These are phyloP conservation scores for Fusarium acutatum DNA, from an alignment of 2,329 filamentous ascomycete species.

Conservation along the genomic window DNA sequence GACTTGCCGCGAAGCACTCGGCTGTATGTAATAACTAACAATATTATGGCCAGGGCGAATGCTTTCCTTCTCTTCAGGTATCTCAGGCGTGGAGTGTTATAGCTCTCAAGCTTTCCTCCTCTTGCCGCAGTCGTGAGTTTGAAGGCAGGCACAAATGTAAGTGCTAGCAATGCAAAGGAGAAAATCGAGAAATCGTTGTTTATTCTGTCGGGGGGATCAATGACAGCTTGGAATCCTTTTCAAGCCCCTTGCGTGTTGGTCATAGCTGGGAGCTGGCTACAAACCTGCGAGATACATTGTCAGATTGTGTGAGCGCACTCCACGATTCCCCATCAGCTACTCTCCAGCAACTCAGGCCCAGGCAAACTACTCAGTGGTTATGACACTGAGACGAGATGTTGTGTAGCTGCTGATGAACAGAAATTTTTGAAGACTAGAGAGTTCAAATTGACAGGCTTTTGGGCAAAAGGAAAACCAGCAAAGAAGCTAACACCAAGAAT, in stretches of 20 bases:
- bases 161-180: background rate
- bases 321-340: background rate
- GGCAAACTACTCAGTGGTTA: background rate
- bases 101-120: background rate
- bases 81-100: background rate
- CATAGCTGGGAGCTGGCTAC: background rate
- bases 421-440: background rate
- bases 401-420: background rate
- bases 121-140: background rate
- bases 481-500: background rate
- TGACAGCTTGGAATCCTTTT: background rate
- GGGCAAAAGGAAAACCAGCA: background rate
- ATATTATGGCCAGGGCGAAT: background rate
- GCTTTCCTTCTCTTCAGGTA: background rate
- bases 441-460: background rate
- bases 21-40: background rate
- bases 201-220: background rate
- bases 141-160: background rate
- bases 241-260: background rate
- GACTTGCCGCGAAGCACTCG: background rate
- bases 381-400: background rate
- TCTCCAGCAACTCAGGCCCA: background rate
- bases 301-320: background rate
- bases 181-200: too few species aligned
- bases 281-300: background rate